Base-by-base conservation (phyloP, 352 stramenopile species). In the Phytophthora idaei region DNA sequence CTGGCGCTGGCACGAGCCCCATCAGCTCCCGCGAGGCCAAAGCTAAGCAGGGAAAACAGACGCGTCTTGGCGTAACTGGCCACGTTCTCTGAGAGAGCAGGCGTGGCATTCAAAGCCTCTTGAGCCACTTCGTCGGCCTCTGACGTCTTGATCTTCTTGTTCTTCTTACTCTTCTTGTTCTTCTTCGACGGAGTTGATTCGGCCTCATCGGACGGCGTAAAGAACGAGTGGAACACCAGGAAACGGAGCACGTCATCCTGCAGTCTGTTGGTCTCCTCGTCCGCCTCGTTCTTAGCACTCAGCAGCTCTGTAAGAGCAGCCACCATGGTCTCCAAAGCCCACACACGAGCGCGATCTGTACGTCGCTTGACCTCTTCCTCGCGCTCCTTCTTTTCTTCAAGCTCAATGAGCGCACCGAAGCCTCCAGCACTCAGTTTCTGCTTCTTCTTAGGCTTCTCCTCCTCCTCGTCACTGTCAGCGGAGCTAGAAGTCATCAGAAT, bases 371-470 rank as follows among this genome's bases (percentile, higher is more conserved):
- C 29, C 36, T 69, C 53, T 54, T 87, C 81, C 15, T 80, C 73
- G n/a, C 82, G 87, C 58, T 95, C 87, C 44, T 85, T 88, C 55
- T 90, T 83, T 55, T 95, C 87, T 44, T 95, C 87, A 4, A 93
- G 74, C 15, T 82, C 82, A 27, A 95, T 62, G 57, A 95, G 80
- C 21, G 80, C 79, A 60, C 90, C 71, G 48, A 91, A 91, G 46
- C 77, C 82, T 52, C 73, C 83, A 62, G 68, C 70, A 61, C 76
- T 75, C 34, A 61, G 51, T 52, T 81, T 74, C 45, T 67, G 54
- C 48, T 87, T 80, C 34, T 81, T 74, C 58, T 85, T 77, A 5
- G 58, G 47, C 31, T 61, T 53, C 14, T 76, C 60, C 29, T 83
- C 64, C 8, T 89, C 76, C 0, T 81, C 65, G 28, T 82, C 81